A percentile compares a stretch with the other conserved stretches of the same genome.
Conservation (phyloP, 2,329 filamentous ascomycete genomes). For the Talaromyces piceae region DNA sequence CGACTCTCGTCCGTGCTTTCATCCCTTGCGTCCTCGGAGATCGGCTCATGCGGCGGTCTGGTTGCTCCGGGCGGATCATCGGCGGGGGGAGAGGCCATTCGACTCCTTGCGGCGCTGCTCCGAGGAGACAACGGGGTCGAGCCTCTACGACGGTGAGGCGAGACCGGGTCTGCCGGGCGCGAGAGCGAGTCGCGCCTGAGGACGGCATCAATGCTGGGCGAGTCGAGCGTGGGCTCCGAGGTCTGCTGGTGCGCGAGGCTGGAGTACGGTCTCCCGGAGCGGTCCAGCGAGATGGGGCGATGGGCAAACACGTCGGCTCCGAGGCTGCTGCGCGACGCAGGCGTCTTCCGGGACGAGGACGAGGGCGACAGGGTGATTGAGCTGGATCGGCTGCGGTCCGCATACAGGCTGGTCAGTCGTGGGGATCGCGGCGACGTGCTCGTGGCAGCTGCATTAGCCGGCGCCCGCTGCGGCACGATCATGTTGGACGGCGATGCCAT, state of each 20-base stretch:
- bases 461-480: conserved; percentile 22
- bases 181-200: conserved; percentile 16
- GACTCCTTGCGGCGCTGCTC: conserved; percentile 18
- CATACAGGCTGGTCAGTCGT: conserved; percentile 19
- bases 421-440: conserved; percentile 12
- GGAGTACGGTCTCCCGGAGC: conserved; percentile 12
- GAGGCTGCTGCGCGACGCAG: conserved; percentile 42
- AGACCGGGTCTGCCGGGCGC: conserved; percentile 3
- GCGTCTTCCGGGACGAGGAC: conserved; percentile 37
- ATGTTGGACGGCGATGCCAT: conserved; percentile 12
- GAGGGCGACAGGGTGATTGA: conserved; percentile 42
- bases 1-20: conserved; percentile 30
- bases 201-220: conserved; percentile 18
- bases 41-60: not conserved
- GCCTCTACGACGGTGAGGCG: conserved; percentile 17
- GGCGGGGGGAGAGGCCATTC: conserved; percentile 21
- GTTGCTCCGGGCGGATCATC: conserved; percentile 3
- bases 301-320: conserved; percentile 41
- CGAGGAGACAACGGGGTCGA: conserved; percentile 12
- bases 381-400: conserved; percentile 35
- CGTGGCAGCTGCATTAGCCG: conserved; percentile 10
- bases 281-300: conserved; percentile 3
- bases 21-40: conserved; percentile 21
- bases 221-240: conserved; percentile 4
- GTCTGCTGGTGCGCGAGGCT: conserved; percentile 13